Base-by-base conservation (phyloP, 345 rosid species). In the Euphorbia pulcherrima region DNA sequence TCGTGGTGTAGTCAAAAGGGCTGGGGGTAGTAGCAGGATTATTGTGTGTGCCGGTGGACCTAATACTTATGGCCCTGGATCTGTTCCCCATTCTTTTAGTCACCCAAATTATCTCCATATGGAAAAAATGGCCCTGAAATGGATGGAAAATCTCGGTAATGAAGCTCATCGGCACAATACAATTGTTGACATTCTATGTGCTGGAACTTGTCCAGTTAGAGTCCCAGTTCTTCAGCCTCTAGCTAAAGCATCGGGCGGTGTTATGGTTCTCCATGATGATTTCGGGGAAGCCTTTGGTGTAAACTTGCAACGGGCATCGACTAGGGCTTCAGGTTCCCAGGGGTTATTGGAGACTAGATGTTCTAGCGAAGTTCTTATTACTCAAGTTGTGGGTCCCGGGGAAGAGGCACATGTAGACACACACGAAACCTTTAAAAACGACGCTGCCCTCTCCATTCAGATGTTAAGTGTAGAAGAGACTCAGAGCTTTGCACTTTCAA, bases 241-340 rank as follows among this genome's bases (percentile, higher is more conserved):
- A 73, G 85, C 92, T 64, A 92, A 90, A 76, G 83, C 97, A 77
- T 88, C 98, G 17, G 99, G 99, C 9, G 99, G 99, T 73, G 96
- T 88, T 57, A 69, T 95, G 84, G 82, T 95, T 72, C 99, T 95
- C 63, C 97, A 95, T 62, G 97, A 95, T 74, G 99, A 95, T 81
- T 95, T 95, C 78, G 97, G 99, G 46, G 99, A 95, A 83, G 93
- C 98, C 62, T 95, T 95, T 74, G 96, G 98, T 61, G 90, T 95
- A 70, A 93, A 92, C 70, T 86, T 92, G 87, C 97, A 95, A 79
- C 85, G 97, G 75, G 98, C 99, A 41, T 84, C 96, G 74, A 77
- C 83, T 29, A 83, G 99, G 74, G 92, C 92, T 23, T 90, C 94
- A 24, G 94, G 92, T 62, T 85, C 92, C 51, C 87, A 84, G 71